Evolutionary conservation across 2,329 filamentous ascomycete species (phyloP), one percentile per base, ranked within the genome.

Genomic region (Scolecobasidium constrictum): DNA sequence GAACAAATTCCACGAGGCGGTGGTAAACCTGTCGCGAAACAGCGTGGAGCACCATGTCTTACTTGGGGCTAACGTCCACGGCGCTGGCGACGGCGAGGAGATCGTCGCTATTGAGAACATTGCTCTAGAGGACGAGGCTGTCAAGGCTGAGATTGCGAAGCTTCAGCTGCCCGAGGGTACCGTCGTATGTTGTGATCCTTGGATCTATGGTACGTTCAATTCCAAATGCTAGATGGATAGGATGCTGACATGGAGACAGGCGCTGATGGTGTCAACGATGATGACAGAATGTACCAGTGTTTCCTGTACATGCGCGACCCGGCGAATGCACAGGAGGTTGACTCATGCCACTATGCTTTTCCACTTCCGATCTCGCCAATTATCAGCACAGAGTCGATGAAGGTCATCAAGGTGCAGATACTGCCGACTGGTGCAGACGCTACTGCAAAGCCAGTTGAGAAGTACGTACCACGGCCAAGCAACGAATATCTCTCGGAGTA

Each of bases 331-430:
- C 55, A 62, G 5, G 74, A 81, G 51, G 58, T 62, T n/a, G 79
- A 85, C 52, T 74, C 73, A 34, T 82, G 81, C 53, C 77, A 83
- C 55, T 83, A 83, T 53, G 75, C 80, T 1, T 71, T 81, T 49
- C 80, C 80, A 1, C 62, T 83, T 2, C 68, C 73, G n/a, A 76
- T 81, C 47, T 81, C 77, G 2, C 79, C 80, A 0, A 79, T 84
- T 16, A 65, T 86, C 34, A 77, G 78, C 53, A 72, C 71, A 0
- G 68, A 70, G 33, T 76, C 69, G 2, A 72, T 75, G 62, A 75
- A 79, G 52, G 69, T 86, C 28, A 69, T 82, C 36, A 73, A 81
- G 9, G 81, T 86, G 48, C 81, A 86, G 53, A 67, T 75, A 44
- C 59, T 86, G 3, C 81, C 82, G 1, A 83, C 78, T 3, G 81